These are phyloP conservation scores for Schizochytrium sp. DNA, from an alignment of 108 stramenopile genomes.

Conservation along the genomic window DNA sequence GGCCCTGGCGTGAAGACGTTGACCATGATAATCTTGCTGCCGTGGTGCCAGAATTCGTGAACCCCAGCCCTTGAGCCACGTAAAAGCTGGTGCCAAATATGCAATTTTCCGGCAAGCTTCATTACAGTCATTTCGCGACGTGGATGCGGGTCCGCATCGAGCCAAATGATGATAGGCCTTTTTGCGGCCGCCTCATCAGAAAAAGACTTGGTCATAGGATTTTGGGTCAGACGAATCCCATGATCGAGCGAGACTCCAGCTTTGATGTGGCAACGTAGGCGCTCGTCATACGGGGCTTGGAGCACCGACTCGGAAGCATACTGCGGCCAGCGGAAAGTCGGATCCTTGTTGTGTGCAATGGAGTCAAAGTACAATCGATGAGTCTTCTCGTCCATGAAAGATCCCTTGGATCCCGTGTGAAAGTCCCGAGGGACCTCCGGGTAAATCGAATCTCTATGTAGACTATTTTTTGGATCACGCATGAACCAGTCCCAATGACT, in stretches of 20 bases:
- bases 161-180: neutral
- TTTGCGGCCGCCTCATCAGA: neutral
- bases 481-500: slow-evolving; percentile 59
- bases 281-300: neutral
- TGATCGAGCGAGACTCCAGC: neutral
- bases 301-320: neutral
- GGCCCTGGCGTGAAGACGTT: slow-evolving; percentile 1
- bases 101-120: slow-evolving; percentile 23
- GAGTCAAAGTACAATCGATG: slow-evolving; percentile 44
- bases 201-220: neutral
- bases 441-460: slow-evolving; percentile 37
- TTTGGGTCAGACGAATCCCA: neutral
- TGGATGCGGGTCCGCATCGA: neutral
- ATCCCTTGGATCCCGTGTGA: slow-evolving; percentile 51
- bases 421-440: slow-evolving; percentile 47
- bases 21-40: slow-evolving; percentile 4
- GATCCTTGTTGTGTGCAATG: slow-evolving; percentile 32
- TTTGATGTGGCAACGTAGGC: neutral
- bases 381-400: slow-evolving; percentile 44
- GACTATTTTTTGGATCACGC: slow-evolving; percentile 24
- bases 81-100: slow-evolving; percentile 49
- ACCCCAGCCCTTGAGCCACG: slow-evolving; percentile 25
- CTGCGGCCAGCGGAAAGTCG: slow-evolving; percentile 29
- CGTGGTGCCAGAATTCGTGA: slow-evolving; percentile 23
- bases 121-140: slow-evolving; percentile 21